Percentiles rank a stretch among this genome's conserved stretches.
These are phyloP conservation scores for Chaetoceros muelleri DNA, from an alignment of 108 stramenopile species.

Conservation along the genomic window DNA sequence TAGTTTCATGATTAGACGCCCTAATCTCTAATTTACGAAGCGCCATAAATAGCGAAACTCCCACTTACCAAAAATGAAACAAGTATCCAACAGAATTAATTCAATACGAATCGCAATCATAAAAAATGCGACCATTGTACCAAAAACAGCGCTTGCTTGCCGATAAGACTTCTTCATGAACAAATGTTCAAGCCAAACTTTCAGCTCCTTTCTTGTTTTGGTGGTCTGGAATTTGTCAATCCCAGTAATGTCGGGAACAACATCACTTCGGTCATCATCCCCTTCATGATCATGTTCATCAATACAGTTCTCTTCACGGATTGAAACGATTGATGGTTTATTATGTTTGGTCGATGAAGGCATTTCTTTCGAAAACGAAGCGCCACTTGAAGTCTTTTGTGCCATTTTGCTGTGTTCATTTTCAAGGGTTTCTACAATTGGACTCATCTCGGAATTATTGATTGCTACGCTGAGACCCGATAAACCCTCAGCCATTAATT, in stretches of 20 bases:
- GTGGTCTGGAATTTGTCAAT: neutral
- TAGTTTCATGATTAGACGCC: no score
- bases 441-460: neutral
- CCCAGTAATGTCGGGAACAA: neutral
- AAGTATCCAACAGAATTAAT: constrained; percentile 17
- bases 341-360: neutral
- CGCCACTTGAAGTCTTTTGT: no score
- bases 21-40: no score
- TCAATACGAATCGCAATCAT: constrained; percentile 40
- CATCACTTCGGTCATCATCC: neutral
- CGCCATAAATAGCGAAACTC: neutral
- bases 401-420: no score
- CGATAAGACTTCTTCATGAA: constrained; percentile 19
- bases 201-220: neutral
- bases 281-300: constrained; percentile 1
- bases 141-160: constrained; percentile 32
- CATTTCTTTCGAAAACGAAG: no score
- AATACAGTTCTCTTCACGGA: constrained; percentile 3
- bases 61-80: constrained; percentile 2
- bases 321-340: neutral
- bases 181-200: constrained; percentile 8
- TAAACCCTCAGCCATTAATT: neutral
- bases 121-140: constrained; percentile 42
- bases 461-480: neutral
- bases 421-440: neutral